Conservation (phyloP, 164 flowering plant species). For the Amborella trichopoda region DNA sequence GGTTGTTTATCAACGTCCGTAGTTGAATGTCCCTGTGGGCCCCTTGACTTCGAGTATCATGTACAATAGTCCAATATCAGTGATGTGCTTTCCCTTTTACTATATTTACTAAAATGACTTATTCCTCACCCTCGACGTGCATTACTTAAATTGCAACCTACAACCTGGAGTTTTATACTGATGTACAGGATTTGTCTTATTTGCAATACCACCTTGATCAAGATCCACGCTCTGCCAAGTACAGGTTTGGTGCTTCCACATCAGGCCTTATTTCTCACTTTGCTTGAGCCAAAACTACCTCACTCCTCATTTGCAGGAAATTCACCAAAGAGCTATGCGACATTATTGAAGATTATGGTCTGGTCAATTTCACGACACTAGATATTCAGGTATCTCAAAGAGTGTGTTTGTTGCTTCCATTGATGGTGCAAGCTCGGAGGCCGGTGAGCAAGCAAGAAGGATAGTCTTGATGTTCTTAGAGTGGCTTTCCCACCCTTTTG, state of each 20-base stretch:
- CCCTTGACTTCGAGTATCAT: too few species aligned
- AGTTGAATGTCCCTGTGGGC: too few species aligned
- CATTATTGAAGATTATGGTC: conserved; percentile 57
- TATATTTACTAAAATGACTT: too few species aligned
- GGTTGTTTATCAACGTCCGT: too few species aligned
- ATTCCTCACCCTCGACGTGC: too few species aligned
- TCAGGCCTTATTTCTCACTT: too few species aligned
- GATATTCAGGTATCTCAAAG: conserved; percentile 77
- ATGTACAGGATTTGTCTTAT: conserved; percentile 82
- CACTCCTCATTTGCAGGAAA: conserved; percentile 78
- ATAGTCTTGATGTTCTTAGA: conserved; percentile 95
- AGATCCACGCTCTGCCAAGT: conserved; percentile 80
- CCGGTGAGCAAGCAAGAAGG: conserved; percentile 92
- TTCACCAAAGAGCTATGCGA: conserved; percentile 83
- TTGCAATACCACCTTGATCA: conserved; percentile 65
- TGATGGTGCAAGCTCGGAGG: conserved; percentile 77
- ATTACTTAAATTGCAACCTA: conserved; percentile 81
- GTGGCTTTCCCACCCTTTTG: conserved; percentile 70
- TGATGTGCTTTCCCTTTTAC: too few species aligned
- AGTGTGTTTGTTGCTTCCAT: conserved; percentile 60
- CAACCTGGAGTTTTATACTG: conserved; percentile 88
- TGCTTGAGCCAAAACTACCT: too few species aligned
- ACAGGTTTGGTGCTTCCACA: too few species aligned
- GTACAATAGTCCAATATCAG: too few species aligned
- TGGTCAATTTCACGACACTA: conserved; percentile 75